A percentile compares a stretch with the other conserved stretches of the same genome.
Conservation (phyloP, 179 eudicot genomes). For the Camellia oleifera region DNA sequence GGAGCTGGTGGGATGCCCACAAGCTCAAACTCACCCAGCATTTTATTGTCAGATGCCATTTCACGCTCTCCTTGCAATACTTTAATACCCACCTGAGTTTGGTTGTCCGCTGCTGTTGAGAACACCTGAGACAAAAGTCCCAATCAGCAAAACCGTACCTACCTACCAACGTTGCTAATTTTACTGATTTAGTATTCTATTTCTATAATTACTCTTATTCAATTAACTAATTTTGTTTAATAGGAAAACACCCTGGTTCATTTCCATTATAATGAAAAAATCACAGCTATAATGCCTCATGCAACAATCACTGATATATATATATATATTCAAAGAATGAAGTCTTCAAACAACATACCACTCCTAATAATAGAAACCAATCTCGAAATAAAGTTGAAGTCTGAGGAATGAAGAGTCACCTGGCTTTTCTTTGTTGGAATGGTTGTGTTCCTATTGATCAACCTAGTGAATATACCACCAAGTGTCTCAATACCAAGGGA, state of each 20-base stretch:
- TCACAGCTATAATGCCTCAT: not conserved
- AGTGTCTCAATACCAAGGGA: slow-evolving; percentile 57
- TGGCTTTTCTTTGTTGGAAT: slow-evolving; percentile 79
- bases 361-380: not conserved
- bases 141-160: not conserved
- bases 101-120: slow-evolving; percentile 85
- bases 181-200: too few relatives aligned
- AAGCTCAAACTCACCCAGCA: slow-evolving; percentile 75
- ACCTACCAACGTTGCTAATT: too few relatives aligned
- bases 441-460: slow-evolving; percentile 51
- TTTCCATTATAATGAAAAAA: not conserved
- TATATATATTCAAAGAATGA: too few relatives aligned
- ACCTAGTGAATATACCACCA: slow-evolving; percentile 49
- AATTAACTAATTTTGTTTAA: too few relatives aligned
- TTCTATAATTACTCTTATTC: too few relatives aligned
- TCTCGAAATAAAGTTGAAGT: not conserved
- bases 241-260: not conserved
- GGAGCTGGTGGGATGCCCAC: slow-evolving; percentile 80
- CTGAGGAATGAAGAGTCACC: slow-evolving; percentile 28
- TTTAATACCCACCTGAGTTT: slow-evolving; percentile 72
- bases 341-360: not conserved
- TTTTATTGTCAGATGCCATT: slow-evolving; percentile 76
- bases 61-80: slow-evolving; percentile 87
- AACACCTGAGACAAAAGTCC: slow-evolving; percentile 40
- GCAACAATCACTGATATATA: not conserved